Evolutionary conservation across 768 basidiomycete species (phyloP).

Genomic region (Pilatotrama ljubarskyi): DNA sequence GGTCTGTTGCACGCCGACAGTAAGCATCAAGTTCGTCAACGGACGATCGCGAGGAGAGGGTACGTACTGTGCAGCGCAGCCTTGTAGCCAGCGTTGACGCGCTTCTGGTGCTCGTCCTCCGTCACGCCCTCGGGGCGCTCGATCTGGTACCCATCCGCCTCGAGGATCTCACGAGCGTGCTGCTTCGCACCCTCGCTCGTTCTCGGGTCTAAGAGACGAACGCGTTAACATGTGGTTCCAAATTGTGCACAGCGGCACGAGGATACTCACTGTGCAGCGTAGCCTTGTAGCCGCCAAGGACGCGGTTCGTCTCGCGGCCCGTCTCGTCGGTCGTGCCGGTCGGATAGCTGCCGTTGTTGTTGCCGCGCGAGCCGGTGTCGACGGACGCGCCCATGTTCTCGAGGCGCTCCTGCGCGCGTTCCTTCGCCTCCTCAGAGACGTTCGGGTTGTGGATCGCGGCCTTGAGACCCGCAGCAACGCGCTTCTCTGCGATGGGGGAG

Average conservation of each 20-base stretch:
- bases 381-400: conserved; percentile 37
- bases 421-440: conserved; percentile 56
- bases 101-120: conserved; percentile 43
- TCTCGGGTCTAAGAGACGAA: conserved; percentile 49
- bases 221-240: too few relatives aligned
- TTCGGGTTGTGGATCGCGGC: conserved; percentile 60
- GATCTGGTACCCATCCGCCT: conserved; percentile 41
- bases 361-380: background rate
- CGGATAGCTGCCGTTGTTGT: background rate
- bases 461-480: conserved; percentile 57
- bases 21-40: conserved; percentile 1
- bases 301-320: conserved; percentile 26
- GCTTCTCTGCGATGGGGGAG: conserved; percentile 24
- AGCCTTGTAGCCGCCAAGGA: conserved; percentile 51
- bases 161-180: conserved; percentile 55
- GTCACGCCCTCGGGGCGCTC: conserved; percentile 32
- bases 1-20: conserved; percentile 32
- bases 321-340: background rate
- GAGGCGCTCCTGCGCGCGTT: conserved; percentile 47
- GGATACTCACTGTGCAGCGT: conserved; percentile 42
- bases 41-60: background rate
- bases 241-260: background rate
- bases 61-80: conserved; percentile 51
- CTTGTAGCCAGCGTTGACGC: conserved; percentile 57
- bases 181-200: conserved; percentile 51